These are phyloP conservation scores for Colletotrichum eleusines DNA, from an alignment of 2,329 filamentous ascomycete genomes.

Conservation along the genomic window DNA sequence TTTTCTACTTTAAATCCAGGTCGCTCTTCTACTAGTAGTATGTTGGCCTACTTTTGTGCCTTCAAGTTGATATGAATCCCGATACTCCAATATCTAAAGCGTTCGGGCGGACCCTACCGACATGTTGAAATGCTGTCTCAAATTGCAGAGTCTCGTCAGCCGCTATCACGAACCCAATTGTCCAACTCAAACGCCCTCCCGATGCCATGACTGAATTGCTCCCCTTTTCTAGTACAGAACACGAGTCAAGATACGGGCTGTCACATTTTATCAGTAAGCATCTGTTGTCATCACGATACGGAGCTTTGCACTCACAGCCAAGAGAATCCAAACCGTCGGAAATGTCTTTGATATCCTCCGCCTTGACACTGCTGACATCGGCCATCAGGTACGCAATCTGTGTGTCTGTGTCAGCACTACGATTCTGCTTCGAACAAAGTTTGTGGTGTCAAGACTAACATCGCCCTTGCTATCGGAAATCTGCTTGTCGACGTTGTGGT, in stretches of 20 bases:
- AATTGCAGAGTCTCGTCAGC: slow-evolving; percentile 9
- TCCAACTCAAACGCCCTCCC: slow-evolving; percentile 27
- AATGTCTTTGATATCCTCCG: slow-evolving; percentile 85
- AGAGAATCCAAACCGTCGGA: slow-evolving; percentile 85
- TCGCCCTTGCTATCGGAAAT: slow-evolving; percentile 96
- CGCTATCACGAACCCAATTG: slow-evolving; percentile 15
- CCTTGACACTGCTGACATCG: slow-evolving; percentile 89
- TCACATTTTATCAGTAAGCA: slow-evolving; percentile 15
- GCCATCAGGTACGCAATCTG: slow-evolving; percentile 96
- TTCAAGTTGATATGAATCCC: slow-evolving; percentile 39
- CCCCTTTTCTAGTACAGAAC: slow-evolving; percentile 56
- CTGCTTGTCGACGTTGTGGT: slow-evolving; percentile 99
- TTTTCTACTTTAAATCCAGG: not conserved
- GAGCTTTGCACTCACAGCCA: slow-evolving; percentile 70
- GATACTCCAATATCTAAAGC: slow-evolving; percentile 30
- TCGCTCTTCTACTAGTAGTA: not conserved
- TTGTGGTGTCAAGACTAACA: slow-evolving; percentile 60
- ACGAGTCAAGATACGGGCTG: slow-evolving; percentile 61
- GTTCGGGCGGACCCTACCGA: slow-evolving; percentile 12
- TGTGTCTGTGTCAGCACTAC: slow-evolving; percentile 42
- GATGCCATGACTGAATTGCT: slow-evolving; percentile 14
- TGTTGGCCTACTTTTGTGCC: slow-evolving; percentile 4
- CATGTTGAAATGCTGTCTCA: slow-evolving; percentile 37
- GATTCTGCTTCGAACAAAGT: not conserved
- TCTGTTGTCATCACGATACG: slow-evolving; percentile 9